Evolutionary conservation across 345 rosid genomes (phyloP), one percentile per base, ranked within the genome.

Genomic region (Citropsis articulata): DNA sequence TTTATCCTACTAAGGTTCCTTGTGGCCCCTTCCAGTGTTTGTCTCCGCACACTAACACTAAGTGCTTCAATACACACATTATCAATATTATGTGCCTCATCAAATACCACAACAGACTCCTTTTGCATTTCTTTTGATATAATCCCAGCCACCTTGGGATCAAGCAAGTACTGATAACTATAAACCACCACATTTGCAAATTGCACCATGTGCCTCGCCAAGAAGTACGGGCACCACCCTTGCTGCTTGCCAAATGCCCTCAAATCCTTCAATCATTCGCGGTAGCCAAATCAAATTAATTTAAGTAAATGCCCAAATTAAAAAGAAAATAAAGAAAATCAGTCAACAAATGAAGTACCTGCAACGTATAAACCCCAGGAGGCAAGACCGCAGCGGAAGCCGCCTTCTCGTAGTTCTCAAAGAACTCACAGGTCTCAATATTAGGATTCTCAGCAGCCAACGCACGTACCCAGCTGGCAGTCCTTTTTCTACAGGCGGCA

Each of bases 1-100:
- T 81, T 84, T 68, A 94, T 92, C 82, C 88, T 86, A 45, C 82
- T 83, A 66, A 96, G 92, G 86, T 96, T 94, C 86, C 99, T 86
- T 18, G 90, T 85, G 77, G 99, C 98, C 35, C 99, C 98, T 73
- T 96, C 99, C 64, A 96, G 92, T 4, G 99, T 94, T 82, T 90
- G 93, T 82, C 87, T 92, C 80, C 99, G 90, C 77, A 94, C 98
- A 75, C 89, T 88, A 71, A 96, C 99, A 81, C 99, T 94, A 60
- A 96, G 97, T 22, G 98, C 97, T 87, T 96, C 99, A 64, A 96
- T 94, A 79, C 99, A 96, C 74, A 94, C 98, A 72, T 96, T 96
- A 66, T 94, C 99, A 19, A 96, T 96, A 81, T 94, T 96, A 85
- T 96, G 99, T 2, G 98, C 99, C 89, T 96, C 99, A 65, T 94